phyloP scores from a whole-genome alignment of 208 protist species.

The Trypanosoma platydactyli region DNA sequence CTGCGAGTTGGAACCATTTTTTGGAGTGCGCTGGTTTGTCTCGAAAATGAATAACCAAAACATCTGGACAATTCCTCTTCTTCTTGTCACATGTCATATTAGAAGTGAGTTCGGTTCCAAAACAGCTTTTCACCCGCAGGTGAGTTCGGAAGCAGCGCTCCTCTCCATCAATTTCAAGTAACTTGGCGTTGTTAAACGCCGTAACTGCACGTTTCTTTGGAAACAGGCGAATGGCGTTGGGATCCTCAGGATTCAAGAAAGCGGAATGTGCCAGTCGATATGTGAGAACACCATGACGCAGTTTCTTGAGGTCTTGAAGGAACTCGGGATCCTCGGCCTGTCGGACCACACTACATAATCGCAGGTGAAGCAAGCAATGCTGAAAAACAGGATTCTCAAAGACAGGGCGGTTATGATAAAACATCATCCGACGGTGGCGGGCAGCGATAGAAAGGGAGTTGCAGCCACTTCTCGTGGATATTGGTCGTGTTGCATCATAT shows the following conservation, averaged over 20 bases:
- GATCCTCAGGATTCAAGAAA: conserved; percentile 47
- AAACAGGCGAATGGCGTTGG: conserved; percentile 72
- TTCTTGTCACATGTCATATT: background rate
- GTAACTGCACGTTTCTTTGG: conserved; percentile 55
- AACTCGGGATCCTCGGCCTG: conserved; percentile 59
- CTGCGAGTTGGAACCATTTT: conserved; percentile 16
- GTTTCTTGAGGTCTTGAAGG: conserved; percentile 53
- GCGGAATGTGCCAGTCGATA: conserved; percentile 62
- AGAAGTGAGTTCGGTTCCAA: background rate
- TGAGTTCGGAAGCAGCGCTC: conserved; percentile 49
- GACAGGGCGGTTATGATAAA: conserved; percentile 50
- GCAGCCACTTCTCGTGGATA: background rate
- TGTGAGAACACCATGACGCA: conserved; percentile 64
- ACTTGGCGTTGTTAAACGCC: conserved; percentile 66
- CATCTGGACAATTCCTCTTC: background rate
- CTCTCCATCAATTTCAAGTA: conserved; percentile 65
- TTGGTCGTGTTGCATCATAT: background rate
- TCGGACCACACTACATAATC: conserved; percentile 46
- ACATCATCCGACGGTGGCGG: background rate
- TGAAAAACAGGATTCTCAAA: conserved; percentile 73
- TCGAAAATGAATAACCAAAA: conserved; percentile 28
- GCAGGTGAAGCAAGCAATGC: conserved; percentile 58
- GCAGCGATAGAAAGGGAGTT: conserved; percentile 2
- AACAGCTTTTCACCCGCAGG: conserved; percentile 21
- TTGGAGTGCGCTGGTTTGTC: conserved; percentile 17